These are phyloP conservation scores for Rhodotorula diobovata DNA, from an alignment of 768 basidiomycete genomes.

Conservation along the genomic window DNA sequence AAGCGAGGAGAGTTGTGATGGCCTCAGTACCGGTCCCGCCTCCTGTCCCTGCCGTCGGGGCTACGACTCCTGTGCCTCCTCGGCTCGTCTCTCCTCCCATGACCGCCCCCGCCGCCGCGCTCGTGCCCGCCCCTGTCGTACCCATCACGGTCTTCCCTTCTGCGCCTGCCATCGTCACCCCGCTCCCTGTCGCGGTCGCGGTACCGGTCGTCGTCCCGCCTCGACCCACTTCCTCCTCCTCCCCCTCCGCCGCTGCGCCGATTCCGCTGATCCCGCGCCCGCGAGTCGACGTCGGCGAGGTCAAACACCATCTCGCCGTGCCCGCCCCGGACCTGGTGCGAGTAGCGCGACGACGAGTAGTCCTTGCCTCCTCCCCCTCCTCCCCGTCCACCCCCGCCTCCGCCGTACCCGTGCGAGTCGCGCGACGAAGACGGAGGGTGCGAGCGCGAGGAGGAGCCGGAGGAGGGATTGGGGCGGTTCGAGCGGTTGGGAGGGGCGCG, in stretches of 20 bases:
- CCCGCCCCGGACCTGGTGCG: conserved; percentile 44
- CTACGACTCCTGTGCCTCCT: neutral
- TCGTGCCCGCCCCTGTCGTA: neutral
- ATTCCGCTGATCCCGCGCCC: conserved; percentile 4
- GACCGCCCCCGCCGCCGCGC: neutral
- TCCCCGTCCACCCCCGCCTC: conserved; percentile 40
- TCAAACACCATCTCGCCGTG: conserved; percentile 53
- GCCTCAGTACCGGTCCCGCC: neutral
- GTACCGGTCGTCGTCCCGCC: neutral
- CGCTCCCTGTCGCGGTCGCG: too few species aligned
- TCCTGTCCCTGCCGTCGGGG: neutral
- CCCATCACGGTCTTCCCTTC: neutral
- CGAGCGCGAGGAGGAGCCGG: conserved; percentile 5
- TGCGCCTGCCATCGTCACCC: neutral
- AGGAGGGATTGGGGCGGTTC: conserved; percentile 49
- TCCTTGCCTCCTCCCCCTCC: conserved; percentile 50
- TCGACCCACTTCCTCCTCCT: neutral
- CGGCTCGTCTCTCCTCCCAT: neutral
- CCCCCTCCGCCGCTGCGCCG: neutral
- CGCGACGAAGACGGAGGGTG: conserved; percentile 1
- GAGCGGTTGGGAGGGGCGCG: conserved; percentile 59
- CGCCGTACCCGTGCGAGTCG: conserved; percentile 30
- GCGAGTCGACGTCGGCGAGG: conserved; percentile 54
- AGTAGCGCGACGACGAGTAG: conserved; percentile 46
- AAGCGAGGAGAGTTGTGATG: too few species aligned